Evolutionary conservation across 306 rosid species (phyloP), one percentile per base, ranked within the genome.

Genomic region (peach (Prunus persica)): DNA sequence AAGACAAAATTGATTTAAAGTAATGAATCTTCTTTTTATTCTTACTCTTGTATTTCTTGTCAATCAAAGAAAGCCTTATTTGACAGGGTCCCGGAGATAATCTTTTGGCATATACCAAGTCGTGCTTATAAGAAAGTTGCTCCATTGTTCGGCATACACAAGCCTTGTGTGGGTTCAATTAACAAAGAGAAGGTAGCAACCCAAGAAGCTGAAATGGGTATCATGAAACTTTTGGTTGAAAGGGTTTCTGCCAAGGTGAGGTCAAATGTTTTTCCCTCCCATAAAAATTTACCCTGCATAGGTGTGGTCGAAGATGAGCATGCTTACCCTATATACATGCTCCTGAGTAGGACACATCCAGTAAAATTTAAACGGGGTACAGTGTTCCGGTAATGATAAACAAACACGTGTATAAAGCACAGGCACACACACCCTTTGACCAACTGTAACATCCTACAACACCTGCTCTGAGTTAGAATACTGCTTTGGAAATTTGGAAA

Each of bases 81-180:
- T 69, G 82, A 71, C 89, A 94, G 97, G 50, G 88, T 88, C 41
- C 89, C 93, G 2, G 98, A 94, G 94, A 83, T 94, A 61, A 69
- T 90, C 41, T 93, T 93, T 75, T 93, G 98, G 98, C 98, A 93
- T 64, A 90, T 94, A 79, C 96, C 98, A 69, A 91, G 93, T 84
- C 61, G 46, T 71, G 91, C 91, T 15, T 94, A 87, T 55, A 76
- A 85, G 71, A 75, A 62, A 8, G 97, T 76, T 69, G 93, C 96
- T 81, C 98, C 97, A 49, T 27, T 76, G 27, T 75, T 18, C 22
- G 56, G 66, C 25, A 87, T 90, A 76, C 78, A 66, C 56, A 89
- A 88, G 76, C 94, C 96, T 74, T 94, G 97, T 52, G 85, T 94
- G 30, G 98, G 97, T 64, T 90, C 91, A 25, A 91, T 94, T 55